A percentile compares a stretch with the other conserved stretches of the same genome.
phyloP scores from a whole-genome alignment of 1,284 basidiomycete species.

The Leccinum fallax region DNA sequence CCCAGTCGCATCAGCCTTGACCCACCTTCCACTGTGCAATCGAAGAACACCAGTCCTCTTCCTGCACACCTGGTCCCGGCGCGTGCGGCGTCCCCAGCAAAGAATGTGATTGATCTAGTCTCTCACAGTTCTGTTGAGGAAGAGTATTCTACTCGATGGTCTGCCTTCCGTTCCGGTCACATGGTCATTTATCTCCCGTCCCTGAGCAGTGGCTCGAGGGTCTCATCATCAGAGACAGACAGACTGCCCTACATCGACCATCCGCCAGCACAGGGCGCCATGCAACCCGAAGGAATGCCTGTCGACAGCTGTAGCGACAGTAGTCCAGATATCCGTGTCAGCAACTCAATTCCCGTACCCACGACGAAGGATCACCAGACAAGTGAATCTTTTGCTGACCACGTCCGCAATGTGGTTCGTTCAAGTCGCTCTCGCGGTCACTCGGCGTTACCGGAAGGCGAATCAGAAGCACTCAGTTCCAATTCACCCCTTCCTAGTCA shows the following conservation, averaged over 20 bases:
- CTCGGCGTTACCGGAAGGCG: neutral
- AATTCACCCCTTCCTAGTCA: slow-evolving; percentile 5
- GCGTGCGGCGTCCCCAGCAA: neutral
- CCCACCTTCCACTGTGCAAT: neutral
- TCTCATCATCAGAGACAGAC: neutral
- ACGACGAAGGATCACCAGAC: neutral
- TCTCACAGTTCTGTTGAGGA: neutral
- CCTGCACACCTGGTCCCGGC: neutral
- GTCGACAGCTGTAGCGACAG: neutral
- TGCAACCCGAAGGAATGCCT: neutral
- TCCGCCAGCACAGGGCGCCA: neutral
- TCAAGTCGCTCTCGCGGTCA: neutral
- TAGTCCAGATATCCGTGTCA: neutral
- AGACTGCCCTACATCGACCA: neutral
- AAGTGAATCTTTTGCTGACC: neutral
- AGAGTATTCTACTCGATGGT: slow-evolving; percentile 20
- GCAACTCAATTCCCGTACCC: neutral
- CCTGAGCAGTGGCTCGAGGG: neutral
- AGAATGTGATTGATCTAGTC: slow-evolving; percentile 10
- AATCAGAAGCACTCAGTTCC: neutral
- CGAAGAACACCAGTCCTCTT: neutral
- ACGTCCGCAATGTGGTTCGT: neutral
- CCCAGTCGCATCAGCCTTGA: slow-evolving; percentile 8
- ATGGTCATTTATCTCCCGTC: slow-evolving; percentile 16
- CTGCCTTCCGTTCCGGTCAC: slow-evolving; percentile 27